Base-by-base conservation (phyloP, 768 basidiomycete species). In the Termitomyces sp. region DNA sequence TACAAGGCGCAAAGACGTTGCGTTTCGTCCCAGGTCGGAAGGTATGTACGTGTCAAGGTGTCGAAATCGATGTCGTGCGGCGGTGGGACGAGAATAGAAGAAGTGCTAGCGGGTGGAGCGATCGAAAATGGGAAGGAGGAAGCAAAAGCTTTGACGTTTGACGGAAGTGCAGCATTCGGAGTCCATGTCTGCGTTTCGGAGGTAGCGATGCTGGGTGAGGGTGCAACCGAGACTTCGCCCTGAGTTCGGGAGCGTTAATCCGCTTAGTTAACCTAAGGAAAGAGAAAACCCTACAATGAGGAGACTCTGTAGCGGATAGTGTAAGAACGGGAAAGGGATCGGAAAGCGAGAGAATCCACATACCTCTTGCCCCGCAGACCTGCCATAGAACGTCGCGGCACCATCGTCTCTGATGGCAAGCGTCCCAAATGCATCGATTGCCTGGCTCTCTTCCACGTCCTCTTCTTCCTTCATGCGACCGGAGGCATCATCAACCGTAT, bases 311-410 rank as follows among this genome's bases (percentile, higher is more conserved):
- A 45, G 22, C 12, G 18, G 7, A 33, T 63, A 35, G 40, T 11
- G 40, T 53, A 60, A 57, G 9, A 53, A 40, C 5, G 24, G 38
- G 35, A 20, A 24, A 45, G 40, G 51, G 46, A 18, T 12, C 11
- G 39, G 22, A 24, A n/a, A 42, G 6, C 4, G 9, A 42, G 11
- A 2, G 18, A 6, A 15, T 39, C 20, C 1, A 75, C 85, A 52
- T 60, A 89, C 89, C 78, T 91, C 90, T 54, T 84, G 82, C 8
- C 88, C 88, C 35, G 87, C 88, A 52, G 87, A 87, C n/a, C 85
- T 79, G 20, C 88, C 88, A 67, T 87, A 89, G 64, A 90, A 90
- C 3, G 86, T 89, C 3, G 85, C 81, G 4, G 84, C 86, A 20
- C 88, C 88, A 64, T 88, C 87, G 46, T 89, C 85, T 33, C 84